These are phyloP conservation scores for Trametes versicolor DNA, from an alignment of 1,284 basidiomycete species.

Conservation along the genomic window DNA sequence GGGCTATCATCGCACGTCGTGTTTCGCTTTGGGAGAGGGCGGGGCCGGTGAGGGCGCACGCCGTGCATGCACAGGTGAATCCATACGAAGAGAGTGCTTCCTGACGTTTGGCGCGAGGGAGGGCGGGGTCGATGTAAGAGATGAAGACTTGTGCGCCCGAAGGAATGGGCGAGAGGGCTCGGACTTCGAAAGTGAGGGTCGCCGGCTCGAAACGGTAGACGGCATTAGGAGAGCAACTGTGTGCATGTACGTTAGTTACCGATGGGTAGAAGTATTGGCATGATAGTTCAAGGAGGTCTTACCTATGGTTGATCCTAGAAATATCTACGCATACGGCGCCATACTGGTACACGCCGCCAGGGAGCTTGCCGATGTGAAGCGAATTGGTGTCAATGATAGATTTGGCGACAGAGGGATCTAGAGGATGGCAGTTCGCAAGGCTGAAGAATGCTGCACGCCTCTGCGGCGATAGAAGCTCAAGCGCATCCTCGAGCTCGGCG, in stretches of 20 bases:
- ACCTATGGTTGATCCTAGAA: constrained; percentile 40
- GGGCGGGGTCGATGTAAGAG: constrained; percentile 31
- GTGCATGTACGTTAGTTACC: no score
- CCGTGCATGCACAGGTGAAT: constrained; percentile 34
- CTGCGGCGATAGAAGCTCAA: neutral
- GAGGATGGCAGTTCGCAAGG: constrained; percentile 23
- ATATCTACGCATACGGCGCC: constrained; percentile 31
- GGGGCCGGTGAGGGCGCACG: constrained; percentile 26
- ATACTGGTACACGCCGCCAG: constrained; percentile 19
- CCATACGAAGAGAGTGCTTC: constrained; percentile 26
- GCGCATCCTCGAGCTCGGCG: constrained; percentile 19
- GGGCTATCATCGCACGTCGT: constrained; percentile 27
- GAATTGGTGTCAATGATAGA: constrained; percentile 37
- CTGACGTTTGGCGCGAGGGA: constrained; percentile 24
- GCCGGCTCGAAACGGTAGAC: constrained; percentile 24
- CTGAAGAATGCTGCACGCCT: constrained; percentile 17
- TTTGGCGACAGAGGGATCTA: constrained; percentile 15
- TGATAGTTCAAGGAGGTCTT: no score
- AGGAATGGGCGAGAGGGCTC: constrained; percentile 30
- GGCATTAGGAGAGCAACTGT: constrained; percentile 37
- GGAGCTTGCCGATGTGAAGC: constrained; percentile 25
- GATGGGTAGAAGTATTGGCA: no score
- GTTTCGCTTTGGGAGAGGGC: constrained; percentile 26
- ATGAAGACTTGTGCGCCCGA: constrained; percentile 31
- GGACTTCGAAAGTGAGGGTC: constrained; percentile 32